phyloP scores from a whole-genome alignment of 306 rosid species.

The Casuarina glauca region DNA sequence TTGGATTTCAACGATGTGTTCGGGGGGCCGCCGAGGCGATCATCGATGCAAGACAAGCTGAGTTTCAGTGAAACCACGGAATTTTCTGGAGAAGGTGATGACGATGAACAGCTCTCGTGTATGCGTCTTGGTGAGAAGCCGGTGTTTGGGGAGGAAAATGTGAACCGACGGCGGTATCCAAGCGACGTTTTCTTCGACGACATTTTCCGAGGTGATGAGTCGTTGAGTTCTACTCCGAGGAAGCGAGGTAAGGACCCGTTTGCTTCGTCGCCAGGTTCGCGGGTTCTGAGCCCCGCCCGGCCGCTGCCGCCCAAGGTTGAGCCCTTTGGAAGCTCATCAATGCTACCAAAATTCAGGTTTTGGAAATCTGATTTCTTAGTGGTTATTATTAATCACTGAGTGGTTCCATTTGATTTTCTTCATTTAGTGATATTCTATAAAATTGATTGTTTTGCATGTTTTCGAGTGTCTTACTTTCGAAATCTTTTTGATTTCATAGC shows the following conservation, averaged over 20 bases:
- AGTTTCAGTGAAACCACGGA: slow-evolving; percentile 32
- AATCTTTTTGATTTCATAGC: slow-evolving; percentile 36
- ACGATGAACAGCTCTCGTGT: slow-evolving; percentile 20
- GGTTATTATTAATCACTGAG: background rate
- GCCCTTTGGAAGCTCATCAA: slow-evolving; percentile 34
- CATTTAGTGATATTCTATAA: background rate
- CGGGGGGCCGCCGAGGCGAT: slow-evolving; percentile 86
- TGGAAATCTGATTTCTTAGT: background rate
- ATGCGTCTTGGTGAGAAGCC: slow-evolving; percentile 49
- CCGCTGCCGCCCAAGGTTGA: slow-evolving; percentile 49
- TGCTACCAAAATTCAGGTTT: slow-evolving; percentile 62
- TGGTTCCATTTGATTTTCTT: background rate
- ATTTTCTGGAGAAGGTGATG: slow-evolving; percentile 24
- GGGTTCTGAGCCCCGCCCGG: slow-evolving; percentile 46
- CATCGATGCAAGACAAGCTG: slow-evolving; percentile 48
- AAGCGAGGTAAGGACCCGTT: slow-evolving; percentile 36
- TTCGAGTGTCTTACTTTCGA: background rate
- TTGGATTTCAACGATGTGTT: slow-evolving; percentile 84
- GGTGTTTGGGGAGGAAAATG: slow-evolving; percentile 69
- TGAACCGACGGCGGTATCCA: slow-evolving; percentile 41
- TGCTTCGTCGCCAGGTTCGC: slow-evolving; percentile 31
- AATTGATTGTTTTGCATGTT: background rate
- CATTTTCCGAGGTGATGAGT: slow-evolving; percentile 69
- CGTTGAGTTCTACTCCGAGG: slow-evolving; percentile 54
- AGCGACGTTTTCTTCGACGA: slow-evolving; percentile 71